Evolutionary conservation across 2,329 filamentous ascomycete genomes (phyloP), one percentile per base, ranked within the genome.

Genomic region (Pseudopyrenochaeta lycopersici): DNA sequence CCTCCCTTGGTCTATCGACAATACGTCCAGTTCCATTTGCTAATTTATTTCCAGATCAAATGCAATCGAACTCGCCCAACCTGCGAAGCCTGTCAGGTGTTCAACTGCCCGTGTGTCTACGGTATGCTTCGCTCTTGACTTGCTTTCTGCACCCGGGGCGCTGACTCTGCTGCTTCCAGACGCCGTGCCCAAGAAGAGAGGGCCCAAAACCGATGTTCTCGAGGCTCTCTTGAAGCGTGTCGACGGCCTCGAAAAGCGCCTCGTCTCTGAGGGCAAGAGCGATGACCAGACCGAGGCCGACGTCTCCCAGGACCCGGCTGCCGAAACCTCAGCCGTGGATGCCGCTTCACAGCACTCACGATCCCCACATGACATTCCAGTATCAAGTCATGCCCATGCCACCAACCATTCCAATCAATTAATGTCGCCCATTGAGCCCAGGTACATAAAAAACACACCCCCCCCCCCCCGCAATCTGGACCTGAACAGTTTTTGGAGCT

Each of bases 21-120:
- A n/a, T n/a, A n/a, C n/a, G n/a, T n/a, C n/a, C n/a, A n/a, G n/a
- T 20, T 33, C n/a, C 10, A 10, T 9, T 15, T 17, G 40, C 21
- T 21, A 33, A 60, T 54, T 56, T 38, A 46, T 56, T 48, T 47
- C 52, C 27, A 96, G 91, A 96, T 96, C 79, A 96, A 96, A 80
- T 96, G 92, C 80, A 96, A 95, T 76, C 86, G 92, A 51, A 80
- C 93, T 61, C 87, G 90, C 42, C 92, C 92, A 31, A 89, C 90
- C 40, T 96, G 92, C 70, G 92, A 96, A 75, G 91, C 92, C 51
- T 96, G 92, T 70, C 90, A 92, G 75, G 89, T 95, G 51, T 96
- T 96, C 68, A 90, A 94, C 70, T 94, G 90, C 72, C 86, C 90
- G 29, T 96, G 92, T 78, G 84, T 96, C 54, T 96, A 96, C 76